These are phyloP conservation scores for Metschnikowia drakensbergensis DNA, from an alignment of 805 yeast genomes.

Conservation along the genomic window DNA sequence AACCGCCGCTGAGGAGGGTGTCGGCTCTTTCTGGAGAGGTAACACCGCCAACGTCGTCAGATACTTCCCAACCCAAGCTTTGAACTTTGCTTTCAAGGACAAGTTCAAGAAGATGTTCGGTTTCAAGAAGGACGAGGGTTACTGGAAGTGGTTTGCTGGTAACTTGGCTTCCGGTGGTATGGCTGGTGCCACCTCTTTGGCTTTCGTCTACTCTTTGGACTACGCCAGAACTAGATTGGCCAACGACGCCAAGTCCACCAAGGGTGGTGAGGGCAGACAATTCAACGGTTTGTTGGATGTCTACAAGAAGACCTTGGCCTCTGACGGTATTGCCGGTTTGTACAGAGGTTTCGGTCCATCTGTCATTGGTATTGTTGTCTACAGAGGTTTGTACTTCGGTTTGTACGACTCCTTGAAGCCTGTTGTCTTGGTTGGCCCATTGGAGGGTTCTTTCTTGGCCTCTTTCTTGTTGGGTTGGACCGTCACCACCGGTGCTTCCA, in stretches of 20 bases:
- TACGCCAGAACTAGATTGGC: conserved; percentile 99
- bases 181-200: conserved; percentile 94
- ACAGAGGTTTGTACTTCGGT: conserved; percentile 99
- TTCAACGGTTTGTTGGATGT: conserved; percentile 97
- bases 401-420: conserved; percentile 96
- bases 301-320: conserved; percentile 89
- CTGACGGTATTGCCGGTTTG: conserved; percentile 97
- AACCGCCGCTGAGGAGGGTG: conserved; percentile 92
- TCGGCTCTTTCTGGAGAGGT: conserved; percentile 97
- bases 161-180: conserved; percentile 98
- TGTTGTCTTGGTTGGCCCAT: conserved; percentile 86
- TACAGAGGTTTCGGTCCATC: conserved; percentile 99
- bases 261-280: conserved; percentile 88
- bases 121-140: conserved; percentile 93
- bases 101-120: conserved; percentile 93
- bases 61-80: conserved; percentile 99
- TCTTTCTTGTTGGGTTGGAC: conserved; percentile 96
- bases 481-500: conserved; percentile 97
- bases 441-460: conserved; percentile 92
- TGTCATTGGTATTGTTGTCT: conserved; percentile 94
- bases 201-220: conserved; percentile 94
- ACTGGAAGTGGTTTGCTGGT: conserved; percentile 94
- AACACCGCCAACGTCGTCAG: conserved; percentile 98
- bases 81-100: conserved; percentile 98
- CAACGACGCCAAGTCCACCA: conserved; percentile 90